Evolutionary conservation across 1,139 yeast species (phyloP), one percentile per base, ranked within the genome.

Genomic region (Casaregolazyma suthepensis): DNA sequence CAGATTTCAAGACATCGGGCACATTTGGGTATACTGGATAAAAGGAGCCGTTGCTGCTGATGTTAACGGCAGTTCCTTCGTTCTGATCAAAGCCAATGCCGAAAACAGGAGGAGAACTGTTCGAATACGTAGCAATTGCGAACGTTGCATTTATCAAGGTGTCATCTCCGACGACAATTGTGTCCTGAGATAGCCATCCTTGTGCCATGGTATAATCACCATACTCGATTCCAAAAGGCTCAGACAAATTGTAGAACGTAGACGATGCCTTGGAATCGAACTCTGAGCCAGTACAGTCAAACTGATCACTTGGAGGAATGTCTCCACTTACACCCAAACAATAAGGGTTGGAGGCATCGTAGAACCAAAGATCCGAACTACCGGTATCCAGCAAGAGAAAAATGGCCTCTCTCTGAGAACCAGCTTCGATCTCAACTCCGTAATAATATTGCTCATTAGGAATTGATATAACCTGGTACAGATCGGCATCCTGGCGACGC

Each of bases 301-400:
- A 20, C 42, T 45, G 37, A 49, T 40, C 51, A 12, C 43, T 46
- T 37, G 60, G 59, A 13, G 40, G 40, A 35, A 35, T 13, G 40
- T 15, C 40, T 5, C 54, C 46, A 43, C 60, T 57, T 9, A 35
- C 51, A 26, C 57, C 56, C 29, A 52, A 47, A 45, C 66, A 63
- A 57, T 62, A 68, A 1, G 71, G 71, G 57, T 71, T 72, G 18
- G 55, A 56, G 29, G 62, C 55, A 40, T 66, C 64, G 57, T 67
- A 66, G 42, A 83, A 78, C 89, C 89, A 84, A 57, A 83, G 70
- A 65, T 84, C 90, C 5, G 75, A 64, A 18, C 76, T 72, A 7
- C 78, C 79, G 10, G 80, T 76, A 60, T 75, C 80, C 44, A 76
- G 58, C 52, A 68, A 61, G 12, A 72, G 67, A 6, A 60, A 57